Evolutionary conservation across 768 basidiomycete genomes (phyloP).

Genomic region (Steccherinum ochraceum): DNA sequence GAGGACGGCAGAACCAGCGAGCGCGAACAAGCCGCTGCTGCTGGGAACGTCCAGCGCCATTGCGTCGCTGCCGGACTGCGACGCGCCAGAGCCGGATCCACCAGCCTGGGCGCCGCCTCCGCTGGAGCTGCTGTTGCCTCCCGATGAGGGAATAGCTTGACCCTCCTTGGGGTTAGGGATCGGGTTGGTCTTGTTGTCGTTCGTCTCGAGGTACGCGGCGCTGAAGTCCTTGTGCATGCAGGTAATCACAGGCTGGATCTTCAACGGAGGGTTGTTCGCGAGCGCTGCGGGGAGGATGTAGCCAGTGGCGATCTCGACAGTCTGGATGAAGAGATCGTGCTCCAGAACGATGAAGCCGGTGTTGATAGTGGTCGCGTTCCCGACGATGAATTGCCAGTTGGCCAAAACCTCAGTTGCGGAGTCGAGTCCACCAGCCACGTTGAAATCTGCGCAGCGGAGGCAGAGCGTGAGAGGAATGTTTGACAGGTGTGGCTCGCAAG

Average conservation of each 20-base stretch:
- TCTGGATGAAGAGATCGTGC: conserved; percentile 81
- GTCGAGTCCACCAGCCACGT: conserved; percentile 62
- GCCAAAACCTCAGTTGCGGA: conserved; percentile 52
- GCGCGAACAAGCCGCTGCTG: conserved; percentile 3
- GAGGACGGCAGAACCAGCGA: conserved; percentile 3
- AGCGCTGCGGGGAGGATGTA: conserved; percentile 82
- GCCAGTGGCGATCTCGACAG: conserved; percentile 79
- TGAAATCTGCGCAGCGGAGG: conserved; percentile 50
- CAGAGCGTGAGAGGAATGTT: conserved; percentile 1
- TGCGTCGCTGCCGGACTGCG: conserved; percentile 10
- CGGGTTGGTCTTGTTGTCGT: conserved; percentile 61
- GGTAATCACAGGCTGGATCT: conserved; percentile 61
- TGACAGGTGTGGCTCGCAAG: neutral
- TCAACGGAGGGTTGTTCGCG: conserved; percentile 56
- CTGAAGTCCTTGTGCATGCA: conserved; percentile 54
- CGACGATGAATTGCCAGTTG: conserved; percentile 72
- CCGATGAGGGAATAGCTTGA: neutral
- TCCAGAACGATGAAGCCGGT: conserved; percentile 89
- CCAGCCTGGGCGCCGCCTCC: conserved; percentile 29
- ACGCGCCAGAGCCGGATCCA: conserved; percentile 3
- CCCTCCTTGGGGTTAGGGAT: conserved; percentile 29
- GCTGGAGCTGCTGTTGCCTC: neutral
- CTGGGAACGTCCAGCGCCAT: no score
- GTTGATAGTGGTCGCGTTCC: conserved; percentile 47
- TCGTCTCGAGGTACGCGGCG: conserved; percentile 81